Conservation (phyloP, 768 basidiomycete species). For the Phylloporus scabripes region DNA sequence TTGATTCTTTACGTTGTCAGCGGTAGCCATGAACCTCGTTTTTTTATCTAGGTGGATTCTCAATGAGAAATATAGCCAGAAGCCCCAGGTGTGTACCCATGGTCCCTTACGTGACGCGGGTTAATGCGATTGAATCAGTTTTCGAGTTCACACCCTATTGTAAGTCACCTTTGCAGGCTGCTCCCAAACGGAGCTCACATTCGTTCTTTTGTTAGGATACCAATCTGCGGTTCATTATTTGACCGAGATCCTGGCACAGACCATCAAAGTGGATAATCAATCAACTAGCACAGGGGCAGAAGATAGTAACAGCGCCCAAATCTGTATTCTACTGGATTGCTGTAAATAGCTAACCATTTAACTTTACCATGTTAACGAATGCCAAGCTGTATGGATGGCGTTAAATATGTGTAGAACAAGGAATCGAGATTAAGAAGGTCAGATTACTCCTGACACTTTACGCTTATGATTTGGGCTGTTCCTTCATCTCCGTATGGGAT, state of each 20-base stretch:
- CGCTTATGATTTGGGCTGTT: conserved; percentile 45
- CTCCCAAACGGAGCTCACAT: background rate
- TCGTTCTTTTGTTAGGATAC: conserved; percentile 21
- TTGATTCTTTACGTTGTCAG: background rate
- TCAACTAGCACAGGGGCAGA: background rate
- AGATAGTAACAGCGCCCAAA: background rate
- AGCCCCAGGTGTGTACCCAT: conserved; percentile 40
- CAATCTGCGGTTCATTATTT: conserved; percentile 27
- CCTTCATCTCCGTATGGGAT: conserved; percentile 56
- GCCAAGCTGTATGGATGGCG: background rate
- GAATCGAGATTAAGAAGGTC: background rate
- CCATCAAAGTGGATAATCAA: background rate
- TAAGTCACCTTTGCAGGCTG: conserved; percentile 19
- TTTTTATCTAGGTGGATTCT: conserved; percentile 34
- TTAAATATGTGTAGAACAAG: background rate
- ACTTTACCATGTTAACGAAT: background rate
- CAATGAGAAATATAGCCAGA: conserved; percentile 47
- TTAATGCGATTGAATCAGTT: conserved; percentile 27
- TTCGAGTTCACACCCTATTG: conserved; percentile 40
- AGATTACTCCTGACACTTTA: conserved; percentile 37
- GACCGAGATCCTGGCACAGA: conserved; percentile 1
- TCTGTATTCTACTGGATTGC: background rate
- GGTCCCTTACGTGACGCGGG: background rate
- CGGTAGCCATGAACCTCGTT: background rate
- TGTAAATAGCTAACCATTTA: background rate